Evolutionary conservation across 768 basidiomycete genomes (phyloP).

Genomic region (Dacryopinax primogenitus): DNA sequence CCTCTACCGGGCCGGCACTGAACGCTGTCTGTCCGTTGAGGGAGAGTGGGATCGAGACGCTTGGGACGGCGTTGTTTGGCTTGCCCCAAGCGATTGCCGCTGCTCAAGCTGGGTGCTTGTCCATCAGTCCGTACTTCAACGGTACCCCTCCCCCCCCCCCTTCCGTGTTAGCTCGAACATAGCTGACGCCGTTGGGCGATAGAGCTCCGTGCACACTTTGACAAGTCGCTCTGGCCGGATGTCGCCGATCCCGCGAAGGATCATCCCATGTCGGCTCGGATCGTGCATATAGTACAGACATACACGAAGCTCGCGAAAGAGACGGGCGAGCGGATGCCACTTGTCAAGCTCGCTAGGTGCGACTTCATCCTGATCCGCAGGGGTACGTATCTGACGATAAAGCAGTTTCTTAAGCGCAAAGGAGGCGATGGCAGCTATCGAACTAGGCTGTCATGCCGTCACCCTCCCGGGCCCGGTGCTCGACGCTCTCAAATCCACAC

Average conservation of each 20-base stretch:
- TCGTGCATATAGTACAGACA: background rate
- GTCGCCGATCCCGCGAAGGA: slow-evolving; percentile 1
- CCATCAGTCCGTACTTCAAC: slow-evolving; percentile 47
- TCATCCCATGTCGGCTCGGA: background rate
- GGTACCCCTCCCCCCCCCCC: slow-evolving; percentile 16
- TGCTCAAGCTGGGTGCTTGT: slow-evolving; percentile 40
- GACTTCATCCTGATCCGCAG: background rate
- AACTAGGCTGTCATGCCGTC: background rate
- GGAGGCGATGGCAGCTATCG: slow-evolving; percentile 1
- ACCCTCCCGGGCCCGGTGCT: slow-evolving; percentile 1
- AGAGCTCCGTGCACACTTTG: slow-evolving; percentile 5
- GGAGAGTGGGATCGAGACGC: slow-evolving; percentile 38
- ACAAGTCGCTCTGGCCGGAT: background rate
- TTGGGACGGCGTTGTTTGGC: slow-evolving; percentile 44
- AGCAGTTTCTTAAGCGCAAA: background rate
- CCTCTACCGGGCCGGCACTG: slow-evolving; percentile 40
- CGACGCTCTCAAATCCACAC: background rate
- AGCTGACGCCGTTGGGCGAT: background rate
- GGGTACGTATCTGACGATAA: background rate
- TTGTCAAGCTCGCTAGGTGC: background rate
- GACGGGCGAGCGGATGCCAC: background rate
- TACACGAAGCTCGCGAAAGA: background rate
- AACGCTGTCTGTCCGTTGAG: slow-evolving; percentile 38
- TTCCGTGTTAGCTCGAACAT: background rate
- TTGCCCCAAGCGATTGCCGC: slow-evolving; percentile 45